Evolutionary conservation across 2,329 filamentous ascomycete genomes (phyloP), one percentile per base, ranked within the genome.

Genomic region (Beauveria scarabaeidicola): DNA sequence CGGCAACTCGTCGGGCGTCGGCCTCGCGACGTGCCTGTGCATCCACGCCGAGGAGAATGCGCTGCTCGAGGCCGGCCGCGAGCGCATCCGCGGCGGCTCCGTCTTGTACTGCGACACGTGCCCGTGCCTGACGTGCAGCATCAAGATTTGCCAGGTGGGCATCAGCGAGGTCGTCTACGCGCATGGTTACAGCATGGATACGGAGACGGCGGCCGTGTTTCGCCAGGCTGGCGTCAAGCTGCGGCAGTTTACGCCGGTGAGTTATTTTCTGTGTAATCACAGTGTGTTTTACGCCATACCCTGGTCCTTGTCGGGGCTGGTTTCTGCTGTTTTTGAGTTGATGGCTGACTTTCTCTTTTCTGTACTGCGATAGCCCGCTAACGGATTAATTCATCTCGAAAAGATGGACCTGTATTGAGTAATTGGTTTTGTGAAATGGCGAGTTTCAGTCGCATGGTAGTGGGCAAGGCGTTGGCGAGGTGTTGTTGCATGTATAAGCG

Each of bases 1-100:
- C 56, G 88, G 85, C 6, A 81, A 84, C 59, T 81, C 81, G 32
- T 80, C 79, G 47, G 94, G 94, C 25, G 81, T 86, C 50, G 86
- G 83, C 1, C 80, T 99, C 21, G 85, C 87, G 5, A 96, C 93
- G 6, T 99, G 94, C 69, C 81, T 97, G 53, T 99, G 94, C 72
- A 84, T 99, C n/a, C 94, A 99, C 72, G 94, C 94, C 1, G 94
- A 99, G 77, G 94, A 99, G 75, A 99, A 99, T 72, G 94, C 94
- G 1, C 80, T 99, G 61, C 80, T 99, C 10, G 94, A 99, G 77
- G 94, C 94, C 21, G 94, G 94, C 0, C 81, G 94, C 66, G 94
- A 97, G 73, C 81, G 94, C 61, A 91, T 99, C 65, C 80, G 90
- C 21, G 88, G 90, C 59, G 89, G 87, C 5, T 84, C 89, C 41